Evolutionary conservation across 2,329 filamentous ascomycete species (phyloP).

Genomic region (Apiospora kogelbergensis): DNA sequence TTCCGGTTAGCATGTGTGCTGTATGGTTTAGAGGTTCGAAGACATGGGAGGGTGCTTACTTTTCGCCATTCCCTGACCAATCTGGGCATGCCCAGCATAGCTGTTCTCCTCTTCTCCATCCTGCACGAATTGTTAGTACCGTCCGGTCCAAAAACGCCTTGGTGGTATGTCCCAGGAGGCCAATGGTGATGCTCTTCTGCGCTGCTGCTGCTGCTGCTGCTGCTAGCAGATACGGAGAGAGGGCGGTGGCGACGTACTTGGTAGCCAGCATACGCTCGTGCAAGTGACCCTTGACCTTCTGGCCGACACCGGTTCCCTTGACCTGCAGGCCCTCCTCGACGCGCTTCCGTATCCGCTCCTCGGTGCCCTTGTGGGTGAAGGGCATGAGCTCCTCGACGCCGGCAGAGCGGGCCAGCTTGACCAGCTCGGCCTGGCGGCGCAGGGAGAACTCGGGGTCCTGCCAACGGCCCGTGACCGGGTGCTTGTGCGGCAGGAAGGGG

Average conservation of each 20-base stretch:
- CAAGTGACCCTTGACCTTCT: constrained; percentile 92
- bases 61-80: constrained; percentile 92
- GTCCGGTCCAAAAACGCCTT: background rate
- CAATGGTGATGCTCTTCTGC: background rate
- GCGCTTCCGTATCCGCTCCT: constrained; percentile 66
- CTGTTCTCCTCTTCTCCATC: constrained; percentile 84
- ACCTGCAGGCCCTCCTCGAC: constrained; percentile 80
- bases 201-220: too few species aligned
- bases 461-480: constrained; percentile 79
- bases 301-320: constrained; percentile 89
- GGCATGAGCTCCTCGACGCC: constrained; percentile 82
- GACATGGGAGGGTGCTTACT: constrained; percentile 52
- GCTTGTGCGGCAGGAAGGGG: constrained; percentile 79
- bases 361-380: constrained; percentile 72
- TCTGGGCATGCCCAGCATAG: constrained; percentile 92
- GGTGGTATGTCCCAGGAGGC: background rate
- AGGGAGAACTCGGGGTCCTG: constrained; percentile 80
- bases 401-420: constrained; percentile 78
- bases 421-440: constrained; percentile 84
- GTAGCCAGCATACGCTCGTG: constrained; percentile 85
- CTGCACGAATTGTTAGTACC: constrained; percentile 43
- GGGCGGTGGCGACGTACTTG: constrained; percentile 50
- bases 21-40: background rate
- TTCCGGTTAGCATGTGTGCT: constrained; percentile 23
- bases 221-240: background rate